phyloP scores from a whole-genome alignment of 768 basidiomycete genomes.

The Russula sp. region DNA sequence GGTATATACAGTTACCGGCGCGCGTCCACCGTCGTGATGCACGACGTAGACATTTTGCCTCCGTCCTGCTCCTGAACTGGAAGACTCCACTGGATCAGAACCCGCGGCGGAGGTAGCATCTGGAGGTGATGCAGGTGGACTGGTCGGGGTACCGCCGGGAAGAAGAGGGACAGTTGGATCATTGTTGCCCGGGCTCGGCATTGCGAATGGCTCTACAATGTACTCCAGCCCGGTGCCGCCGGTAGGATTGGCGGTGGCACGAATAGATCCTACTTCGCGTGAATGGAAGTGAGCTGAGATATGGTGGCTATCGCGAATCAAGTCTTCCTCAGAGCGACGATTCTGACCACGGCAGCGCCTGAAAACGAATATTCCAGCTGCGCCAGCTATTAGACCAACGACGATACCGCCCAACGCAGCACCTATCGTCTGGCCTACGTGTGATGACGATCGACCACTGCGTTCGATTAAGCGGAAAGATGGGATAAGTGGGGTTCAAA shows the following conservation, averaged over 20 bases:
- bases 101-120: constrained; percentile 13
- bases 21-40: constrained; percentile 52
- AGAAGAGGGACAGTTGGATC: constrained; percentile 8
- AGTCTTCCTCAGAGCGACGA: neutral
- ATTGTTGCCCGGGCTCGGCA: neutral
- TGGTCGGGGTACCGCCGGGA: neutral
- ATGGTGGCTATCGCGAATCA: neutral
- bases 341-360: neutral
- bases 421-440: constrained; percentile 4
- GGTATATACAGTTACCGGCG: constrained; percentile 55
- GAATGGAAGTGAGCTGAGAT: neutral
- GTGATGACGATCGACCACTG: neutral
- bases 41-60: constrained; percentile 46
- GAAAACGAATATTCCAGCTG: constrained; percentile 12
- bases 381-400: constrained; percentile 26
- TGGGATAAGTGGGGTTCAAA: no score
- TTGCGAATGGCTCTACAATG: constrained; percentile 23
- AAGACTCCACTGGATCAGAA: constrained; percentile 5
- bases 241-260: neutral
- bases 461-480: neutral
- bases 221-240: constrained; percentile 5
- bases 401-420: constrained; percentile 27
- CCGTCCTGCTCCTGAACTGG: neutral
- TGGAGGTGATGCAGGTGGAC: constrained; percentile 1
- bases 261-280: constrained; percentile 3